Base-by-base conservation (phyloP, 2,329 filamentous ascomycete species). In the Fulvia fulva region DNA sequence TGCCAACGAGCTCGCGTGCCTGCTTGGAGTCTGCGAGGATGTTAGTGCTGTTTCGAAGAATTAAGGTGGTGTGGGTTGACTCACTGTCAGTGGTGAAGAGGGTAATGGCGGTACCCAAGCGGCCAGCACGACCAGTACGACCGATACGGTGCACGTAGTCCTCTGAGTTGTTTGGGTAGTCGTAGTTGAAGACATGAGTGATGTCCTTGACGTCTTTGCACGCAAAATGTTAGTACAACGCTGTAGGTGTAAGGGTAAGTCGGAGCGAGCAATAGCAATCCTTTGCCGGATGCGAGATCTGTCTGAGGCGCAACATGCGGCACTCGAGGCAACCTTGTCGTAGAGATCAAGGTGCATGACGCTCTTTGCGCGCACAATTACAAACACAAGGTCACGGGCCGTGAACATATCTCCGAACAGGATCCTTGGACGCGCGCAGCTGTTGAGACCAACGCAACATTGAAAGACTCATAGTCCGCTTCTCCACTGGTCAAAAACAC, bases 111-210 rank as follows among this genome's bases (percentile, higher is more conserved):
- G 92, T 97, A 80, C 94, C 94, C 66, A 88, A 90, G 72, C 88
- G 88, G 80, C 94, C 94, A 74, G 84, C 84, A 81, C 84, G 84
- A 77, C 81, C 84, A 73, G 84, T 87, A 78, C 84, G 83, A 73
- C 84, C 84, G 74, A 87, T 87, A 72, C 84, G 84, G 75, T 87
- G 84, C 74, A 87, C 82, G 70, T 87, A 87, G 71, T 87, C 84
- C 75, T 87, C 84, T 70, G 84, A 86, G 75, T 87, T 97, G 83
- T 97, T 97, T 77, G 93, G 93, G 80, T 97, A 97, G 78, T 97
- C 94, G 90, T 97, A 97, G 87, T 97, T 97, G 81, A 99, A 85
- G 80, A 99, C 94, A 82, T 99, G 94, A 80, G 94, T 97, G 82
- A 99, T 99, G 85, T 99, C 96, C 81, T 92, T 93, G 83, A 99